Percentiles rank a stretch among this genome's conserved stretches.
Conservation (phyloP, 2,329 filamentous ascomycete species). For the Paramyrothecium sp. region DNA sequence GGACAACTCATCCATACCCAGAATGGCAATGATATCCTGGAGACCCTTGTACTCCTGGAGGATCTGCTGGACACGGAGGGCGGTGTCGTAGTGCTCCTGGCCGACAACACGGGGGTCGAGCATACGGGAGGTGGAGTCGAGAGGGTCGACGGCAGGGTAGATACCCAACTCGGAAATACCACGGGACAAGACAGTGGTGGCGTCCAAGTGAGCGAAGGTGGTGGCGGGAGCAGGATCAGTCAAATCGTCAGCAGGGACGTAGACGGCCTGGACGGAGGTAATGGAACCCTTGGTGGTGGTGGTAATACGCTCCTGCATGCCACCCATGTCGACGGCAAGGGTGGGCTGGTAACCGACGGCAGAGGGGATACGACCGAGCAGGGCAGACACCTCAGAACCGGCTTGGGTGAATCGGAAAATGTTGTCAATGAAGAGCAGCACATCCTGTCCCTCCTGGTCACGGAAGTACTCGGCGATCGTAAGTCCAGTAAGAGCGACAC, state of each 20-base stretch:
- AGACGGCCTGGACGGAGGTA: conserved; percentile 99
- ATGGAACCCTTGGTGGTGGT: conserved; percentile 99
- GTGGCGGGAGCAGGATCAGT: conserved; percentile 99
- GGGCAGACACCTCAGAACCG: conserved; percentile 99
- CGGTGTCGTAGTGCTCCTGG: conserved; percentile 95
- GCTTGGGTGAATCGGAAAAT: conserved; percentile 99
- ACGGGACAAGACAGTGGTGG: conserved; percentile 99
- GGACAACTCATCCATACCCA: conserved; percentile 99
- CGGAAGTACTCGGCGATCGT: conserved; percentile 84
- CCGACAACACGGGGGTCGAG: conserved; percentile 98
- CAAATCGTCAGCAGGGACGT: conserved; percentile 99
- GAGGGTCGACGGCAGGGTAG: conserved; percentile 99
- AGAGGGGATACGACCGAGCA: conserved; percentile 99
- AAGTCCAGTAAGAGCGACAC: conserved; percentile 93
- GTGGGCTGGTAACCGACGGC: conserved; percentile 99
- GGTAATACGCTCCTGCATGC: conserved; percentile 99
- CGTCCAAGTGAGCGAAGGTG: conserved; percentile 99
- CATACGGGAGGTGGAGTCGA: conserved; percentile 99
- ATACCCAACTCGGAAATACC: conserved; percentile 99
- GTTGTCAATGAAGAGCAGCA: conserved; percentile 99
- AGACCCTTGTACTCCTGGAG: conserved; percentile 99
- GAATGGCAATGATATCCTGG: conserved; percentile 99
- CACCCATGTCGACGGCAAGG: conserved; percentile 97
- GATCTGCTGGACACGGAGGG: conserved; percentile 96
- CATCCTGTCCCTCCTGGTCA: conserved; percentile 79